Base-by-base conservation (phyloP, 768 basidiomycete genomes). In the Tricholoma sp. region DNA sequence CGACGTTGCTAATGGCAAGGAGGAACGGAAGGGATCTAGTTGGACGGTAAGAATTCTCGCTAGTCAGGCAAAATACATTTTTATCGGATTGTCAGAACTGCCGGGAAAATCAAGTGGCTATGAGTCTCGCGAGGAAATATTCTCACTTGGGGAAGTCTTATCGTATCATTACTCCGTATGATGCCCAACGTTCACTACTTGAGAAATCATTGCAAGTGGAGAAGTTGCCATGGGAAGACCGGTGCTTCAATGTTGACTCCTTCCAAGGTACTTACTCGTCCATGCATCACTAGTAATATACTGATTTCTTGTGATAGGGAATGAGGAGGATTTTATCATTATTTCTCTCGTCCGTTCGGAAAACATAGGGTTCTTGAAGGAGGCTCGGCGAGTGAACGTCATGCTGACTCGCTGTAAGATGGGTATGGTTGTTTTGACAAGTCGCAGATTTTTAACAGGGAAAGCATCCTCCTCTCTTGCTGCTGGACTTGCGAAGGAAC, bases 161-260 rank as follows among this genome's bases (percentile, higher is more conserved):
- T 62, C 74, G 76, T 1, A 81, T 91, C 20, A 83, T 91, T 57
- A 90, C 88, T 0, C 89, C 88, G 0, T 91, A 91, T 66, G 88
- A 89, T 67, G 78, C 80, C 5, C 89, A 91, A 65, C 76, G 86
- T 8, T 73, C 70, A 12, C 55, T 63, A 5, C 65, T 91, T 13
- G 84, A 89, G 63, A 68, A 68, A 1, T 66, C 68, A 8, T 68
- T 91, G 11, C 76, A 84, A 60, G 41, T 56, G 0, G 68, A 69
- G 34, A 70, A 74, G 0, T 66, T 90, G 0, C 62, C 70, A 1
- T 85, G 80, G 81, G 65, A 80, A 37, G 76, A 89, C 58, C 84
- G 75, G 53, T 83, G 83, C 53, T 91, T 88, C 72, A 89, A 87
- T 66, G 83, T 91, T 28, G 89, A 91, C 62, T 81, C 85, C 1